These are phyloP conservation scores for Trichosporon sp. DNA, from an alignment of 1,284 basidiomycete genomes.

Conservation along the genomic window DNA sequence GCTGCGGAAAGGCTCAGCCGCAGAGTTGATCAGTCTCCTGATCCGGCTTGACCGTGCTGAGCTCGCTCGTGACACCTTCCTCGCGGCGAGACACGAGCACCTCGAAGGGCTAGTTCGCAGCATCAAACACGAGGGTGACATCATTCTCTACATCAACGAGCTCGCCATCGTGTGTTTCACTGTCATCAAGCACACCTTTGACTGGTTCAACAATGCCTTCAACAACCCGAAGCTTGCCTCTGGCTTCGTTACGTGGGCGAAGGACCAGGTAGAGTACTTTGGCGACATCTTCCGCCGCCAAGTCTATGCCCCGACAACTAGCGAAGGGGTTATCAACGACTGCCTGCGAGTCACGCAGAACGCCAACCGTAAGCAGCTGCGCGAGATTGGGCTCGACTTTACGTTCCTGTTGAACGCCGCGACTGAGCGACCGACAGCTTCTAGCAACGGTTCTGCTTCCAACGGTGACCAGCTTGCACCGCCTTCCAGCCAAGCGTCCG, in stretches of 20 bases:
- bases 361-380: slow-evolving; percentile 78
- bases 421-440: slow-evolving; percentile 46
- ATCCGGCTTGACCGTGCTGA: slow-evolving; percentile 69
- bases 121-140: slow-evolving; percentile 85
- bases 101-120: slow-evolving; percentile 70
- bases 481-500: background rate
- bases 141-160: slow-evolving; percentile 46
- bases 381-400: slow-evolving; percentile 90
- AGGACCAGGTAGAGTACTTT: slow-evolving; percentile 74
- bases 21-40: slow-evolving; percentile 66
- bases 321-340: slow-evolving; percentile 63
- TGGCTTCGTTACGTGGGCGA: slow-evolving; percentile 92
- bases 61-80: slow-evolving; percentile 74
- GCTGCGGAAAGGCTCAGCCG: slow-evolving; percentile 70
- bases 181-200: slow-evolving; percentile 64
- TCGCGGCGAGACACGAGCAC: slow-evolving; percentile 69
- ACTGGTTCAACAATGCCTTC: slow-evolving; percentile 96
- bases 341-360: slow-evolving; percentile 66
- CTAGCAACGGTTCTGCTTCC: background rate
- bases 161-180: slow-evolving; percentile 48
- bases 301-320: slow-evolving; percentile 76
- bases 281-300: slow-evolving; percentile 83
- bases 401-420: slow-evolving; percentile 72
- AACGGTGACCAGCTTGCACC: background rate
- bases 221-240: slow-evolving; percentile 90